phyloP scores from a whole-genome alignment of 2,329 filamentous ascomycete genomes.

The Beauveria rudraprayagi region DNA sequence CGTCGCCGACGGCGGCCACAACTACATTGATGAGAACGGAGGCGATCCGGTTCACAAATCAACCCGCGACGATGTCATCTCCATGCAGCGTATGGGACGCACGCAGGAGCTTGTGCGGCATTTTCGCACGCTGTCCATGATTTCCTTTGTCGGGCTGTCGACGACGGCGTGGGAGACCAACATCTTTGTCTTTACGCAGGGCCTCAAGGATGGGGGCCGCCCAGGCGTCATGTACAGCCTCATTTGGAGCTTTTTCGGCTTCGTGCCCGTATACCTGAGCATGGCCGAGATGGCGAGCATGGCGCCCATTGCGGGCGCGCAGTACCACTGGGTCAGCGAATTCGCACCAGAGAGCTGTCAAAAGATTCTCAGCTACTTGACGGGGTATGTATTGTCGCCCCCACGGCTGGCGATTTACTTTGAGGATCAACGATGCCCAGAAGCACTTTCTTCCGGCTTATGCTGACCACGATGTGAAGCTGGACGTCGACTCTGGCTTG shows the following conservation, averaged over 20 bases:
- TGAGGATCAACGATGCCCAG: too few species aligned
- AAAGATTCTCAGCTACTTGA: slow-evolving; percentile 11
- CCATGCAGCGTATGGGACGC: slow-evolving; percentile 12
- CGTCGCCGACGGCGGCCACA: not conserved
- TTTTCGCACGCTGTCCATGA: slow-evolving; percentile 8
- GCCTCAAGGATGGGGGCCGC: slow-evolving; percentile 10
- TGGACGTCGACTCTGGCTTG: slow-evolving; percentile 15
- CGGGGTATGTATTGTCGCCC: not conserved
- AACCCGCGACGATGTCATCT: not conserved
- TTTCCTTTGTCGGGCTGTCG: slow-evolving; percentile 8
- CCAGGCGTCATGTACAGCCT: slow-evolving; percentile 9
- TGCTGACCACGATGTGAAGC: not conserved
- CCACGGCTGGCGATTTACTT: not conserved
- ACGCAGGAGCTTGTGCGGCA: slow-evolving; percentile 9
- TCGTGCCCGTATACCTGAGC: slow-evolving; percentile 12
- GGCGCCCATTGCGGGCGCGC: slow-evolving; percentile 17
- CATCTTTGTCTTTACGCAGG: slow-evolving; percentile 10
- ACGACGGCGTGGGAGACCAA: slow-evolving; percentile 9
- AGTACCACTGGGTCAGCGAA: slow-evolving; percentile 17
- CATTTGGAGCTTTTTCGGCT: slow-evolving; percentile 10
- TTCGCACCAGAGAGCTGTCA: slow-evolving; percentile 11
- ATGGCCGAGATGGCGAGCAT: slow-evolving; percentile 19
- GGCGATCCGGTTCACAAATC: not conserved
- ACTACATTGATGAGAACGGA: not conserved
- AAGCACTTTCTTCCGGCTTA: too few species aligned